phyloP scores from a whole-genome alignment of 306 rosid species.

The Hylodesmum podocarpum region DNA sequence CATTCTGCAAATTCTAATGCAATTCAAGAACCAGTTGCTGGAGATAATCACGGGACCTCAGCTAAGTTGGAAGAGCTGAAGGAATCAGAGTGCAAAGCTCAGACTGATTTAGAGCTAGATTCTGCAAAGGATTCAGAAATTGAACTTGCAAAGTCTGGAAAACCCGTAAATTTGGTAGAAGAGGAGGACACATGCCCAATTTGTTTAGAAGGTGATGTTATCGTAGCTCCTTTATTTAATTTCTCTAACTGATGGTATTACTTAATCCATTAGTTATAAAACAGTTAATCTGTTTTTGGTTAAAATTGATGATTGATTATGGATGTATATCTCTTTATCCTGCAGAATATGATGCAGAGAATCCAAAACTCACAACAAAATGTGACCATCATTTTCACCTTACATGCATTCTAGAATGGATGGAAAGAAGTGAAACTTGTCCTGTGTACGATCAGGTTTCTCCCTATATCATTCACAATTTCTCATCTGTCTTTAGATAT shows the following conservation, averaged over 20 bases:
- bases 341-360: constrained; percentile 78
- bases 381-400: constrained; percentile 97
- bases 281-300: constrained; percentile 24
- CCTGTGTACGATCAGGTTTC: constrained; percentile 92
- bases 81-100: constrained; percentile 56
- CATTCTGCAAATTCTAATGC: constrained; percentile 58
- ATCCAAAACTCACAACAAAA: constrained; percentile 71
- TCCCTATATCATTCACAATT: not conserved
- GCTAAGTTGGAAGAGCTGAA: constrained; percentile 58
- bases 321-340: constrained; percentile 23
- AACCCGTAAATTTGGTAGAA: constrained; percentile 51
- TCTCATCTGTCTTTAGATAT: not conserved
- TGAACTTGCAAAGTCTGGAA: constrained; percentile 62
- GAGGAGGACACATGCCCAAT: constrained; percentile 92
- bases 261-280: not conserved
- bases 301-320: constrained; percentile 16
- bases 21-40: constrained; percentile 53
- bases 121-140: constrained; percentile 52
- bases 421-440: constrained; percentile 91
- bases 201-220: constrained; percentile 89
- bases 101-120: constrained; percentile 47
- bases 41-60: constrained; percentile 44
- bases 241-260: not conserved
- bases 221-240: not conserved
- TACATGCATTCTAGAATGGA: constrained; percentile 97